These are phyloP conservation scores for Cicer yamashitae DNA, from an alignment of 306 rosid genomes.

Conservation along the genomic window DNA sequence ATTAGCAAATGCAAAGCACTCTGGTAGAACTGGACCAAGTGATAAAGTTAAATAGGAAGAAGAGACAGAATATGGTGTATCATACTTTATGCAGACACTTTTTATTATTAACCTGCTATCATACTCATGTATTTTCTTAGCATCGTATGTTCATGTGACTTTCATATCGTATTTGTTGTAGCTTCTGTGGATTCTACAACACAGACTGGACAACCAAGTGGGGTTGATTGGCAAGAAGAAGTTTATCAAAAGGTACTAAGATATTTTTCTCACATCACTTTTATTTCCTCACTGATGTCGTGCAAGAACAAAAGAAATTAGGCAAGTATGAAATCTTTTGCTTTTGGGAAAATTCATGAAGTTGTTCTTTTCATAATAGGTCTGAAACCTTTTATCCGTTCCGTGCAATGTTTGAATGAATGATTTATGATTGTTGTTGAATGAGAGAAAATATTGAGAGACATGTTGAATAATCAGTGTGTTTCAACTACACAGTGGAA, in stretches of 20 bases:
- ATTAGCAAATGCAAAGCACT: constrained; percentile 30
- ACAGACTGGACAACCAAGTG: constrained; percentile 73
- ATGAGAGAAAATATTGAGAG: too few species aligned
- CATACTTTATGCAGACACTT: not conserved
- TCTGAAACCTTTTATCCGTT: constrained; percentile 18
- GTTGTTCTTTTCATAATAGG: not conserved
- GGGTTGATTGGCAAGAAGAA: constrained; percentile 86
- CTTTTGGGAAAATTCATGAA: constrained; percentile 25
- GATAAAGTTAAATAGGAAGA: constrained; percentile 22
- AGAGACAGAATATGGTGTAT: not conserved
- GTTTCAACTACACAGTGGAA: too few species aligned
- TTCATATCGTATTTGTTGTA: constrained; percentile 44
- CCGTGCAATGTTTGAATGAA: constrained; percentile 10
- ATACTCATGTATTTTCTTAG: constrained; percentile 14
- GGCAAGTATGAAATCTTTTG: constrained; percentile 1
- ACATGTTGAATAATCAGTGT: too few species aligned
- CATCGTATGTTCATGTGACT: constrained; percentile 30
- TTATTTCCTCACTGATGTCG: not conserved
- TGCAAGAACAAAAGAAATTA: constrained; percentile 14
- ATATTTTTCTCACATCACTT: constrained; percentile 30
- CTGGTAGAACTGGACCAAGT: constrained; percentile 13
- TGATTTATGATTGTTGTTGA: not conserved
- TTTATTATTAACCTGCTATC: constrained; percentile 2
- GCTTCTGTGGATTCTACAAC: constrained; percentile 82
- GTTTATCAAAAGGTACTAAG: constrained; percentile 73